A percentile compares a stretch with the other conserved stretches of the same genome.
phyloP scores from a whole-genome alignment of 805 yeast genomes.

The Saturnispora serradocipensis region DNA sequence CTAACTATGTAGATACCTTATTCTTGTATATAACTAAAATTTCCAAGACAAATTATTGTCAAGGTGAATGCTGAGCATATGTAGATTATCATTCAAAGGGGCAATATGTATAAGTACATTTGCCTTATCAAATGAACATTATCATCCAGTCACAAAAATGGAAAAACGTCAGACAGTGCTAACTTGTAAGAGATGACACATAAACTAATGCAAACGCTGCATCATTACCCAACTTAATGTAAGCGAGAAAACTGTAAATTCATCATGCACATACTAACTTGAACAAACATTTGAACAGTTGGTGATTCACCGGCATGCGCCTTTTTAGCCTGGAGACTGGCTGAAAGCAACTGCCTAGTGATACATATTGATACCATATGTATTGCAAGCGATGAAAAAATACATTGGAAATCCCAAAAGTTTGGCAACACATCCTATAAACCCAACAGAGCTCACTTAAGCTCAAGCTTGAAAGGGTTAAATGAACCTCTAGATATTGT shows the following conservation, averaged over 20 bases:
- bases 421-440: constrained; percentile 1
- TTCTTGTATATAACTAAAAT: background rate
- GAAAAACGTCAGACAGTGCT: constrained; percentile 6
- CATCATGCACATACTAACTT: background rate
- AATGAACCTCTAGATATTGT: constrained; percentile 15
- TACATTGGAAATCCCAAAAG: constrained; percentile 11
- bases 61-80: background rate
- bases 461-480: background rate
- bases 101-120: background rate
- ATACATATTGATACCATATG: constrained; percentile 11
- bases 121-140: background rate
- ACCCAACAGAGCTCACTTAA: background rate
- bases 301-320: constrained; percentile 25
- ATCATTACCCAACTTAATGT: background rate
- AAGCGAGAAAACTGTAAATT: background rate
- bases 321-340: constrained; percentile 24
- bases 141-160: constrained; percentile 2
- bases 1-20: background rate
- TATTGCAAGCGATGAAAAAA: background rate
- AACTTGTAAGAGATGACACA: constrained; percentile 8
- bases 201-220: background rate
- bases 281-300: constrained; percentile 14
- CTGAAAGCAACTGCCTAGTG: constrained; percentile 13
- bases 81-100: background rate
- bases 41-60: too few species aligned